Conservation (phyloP, 1,284 basidiomycete species). For the Pulveroboletus sp. region DNA sequence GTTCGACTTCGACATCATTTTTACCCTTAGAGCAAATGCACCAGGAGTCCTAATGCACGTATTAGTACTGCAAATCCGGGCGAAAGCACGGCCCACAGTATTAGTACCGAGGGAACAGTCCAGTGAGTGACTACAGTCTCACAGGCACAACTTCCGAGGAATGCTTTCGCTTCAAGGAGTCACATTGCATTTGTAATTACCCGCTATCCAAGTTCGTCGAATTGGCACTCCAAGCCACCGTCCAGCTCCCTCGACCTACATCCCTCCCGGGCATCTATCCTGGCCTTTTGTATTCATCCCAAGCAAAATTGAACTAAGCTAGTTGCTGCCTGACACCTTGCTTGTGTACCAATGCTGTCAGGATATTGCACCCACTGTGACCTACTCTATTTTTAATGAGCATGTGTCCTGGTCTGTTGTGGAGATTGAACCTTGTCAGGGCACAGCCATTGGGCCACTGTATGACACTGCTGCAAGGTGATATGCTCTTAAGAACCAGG, state of each 20-base stretch:
- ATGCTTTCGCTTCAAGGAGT: constrained; percentile 59
- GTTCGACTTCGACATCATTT: constrained; percentile 3
- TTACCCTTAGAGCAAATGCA: constrained; percentile 4
- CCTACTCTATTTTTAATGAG: constrained; percentile 72
- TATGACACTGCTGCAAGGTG: constrained; percentile 63
- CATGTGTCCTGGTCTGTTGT: constrained; percentile 54
- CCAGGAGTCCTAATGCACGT: constrained; percentile 14
- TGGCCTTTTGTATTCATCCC: constrained; percentile 44
- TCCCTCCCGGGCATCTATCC: constrained; percentile 45
- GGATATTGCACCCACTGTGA: constrained; percentile 60
- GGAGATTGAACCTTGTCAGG: neutral
- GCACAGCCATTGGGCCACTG: constrained; percentile 60
- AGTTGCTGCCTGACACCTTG: constrained; percentile 29
- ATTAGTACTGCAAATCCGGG: constrained; percentile 12
- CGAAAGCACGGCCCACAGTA: neutral
- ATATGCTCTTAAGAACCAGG: constrained; percentile 49
- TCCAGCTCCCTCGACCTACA: constrained; percentile 46
- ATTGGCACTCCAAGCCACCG: constrained; percentile 44
- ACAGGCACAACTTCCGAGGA: constrained; percentile 39
- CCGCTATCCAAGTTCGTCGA: constrained; percentile 48
- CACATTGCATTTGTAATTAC: constrained; percentile 49
- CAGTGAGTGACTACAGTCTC: constrained; percentile 3
- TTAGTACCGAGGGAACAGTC: constrained; percentile 2
- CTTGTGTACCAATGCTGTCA: constrained; percentile 63
- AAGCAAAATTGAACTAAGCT: constrained; percentile 52